These are phyloP conservation scores for Kandelia obovata DNA, from an alignment of 345 rosid species.

Conservation along the genomic window DNA sequence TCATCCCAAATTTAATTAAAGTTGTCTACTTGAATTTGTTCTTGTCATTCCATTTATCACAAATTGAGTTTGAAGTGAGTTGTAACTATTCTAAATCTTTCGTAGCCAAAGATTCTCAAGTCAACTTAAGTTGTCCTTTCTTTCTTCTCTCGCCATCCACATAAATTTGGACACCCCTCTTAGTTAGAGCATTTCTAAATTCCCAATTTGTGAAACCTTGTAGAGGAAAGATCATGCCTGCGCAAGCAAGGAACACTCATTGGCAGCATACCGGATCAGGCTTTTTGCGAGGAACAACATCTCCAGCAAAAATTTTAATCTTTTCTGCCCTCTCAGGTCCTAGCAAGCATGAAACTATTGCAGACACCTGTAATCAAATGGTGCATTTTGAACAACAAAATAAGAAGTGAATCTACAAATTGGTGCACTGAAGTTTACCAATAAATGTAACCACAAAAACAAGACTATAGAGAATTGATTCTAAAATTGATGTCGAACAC, in stretches of 20 bases:
- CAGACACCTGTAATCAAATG: conserved; percentile 60
- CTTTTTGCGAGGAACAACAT: conserved; percentile 83
- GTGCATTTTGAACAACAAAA: conserved; percentile 5
- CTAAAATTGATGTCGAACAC: neutral
- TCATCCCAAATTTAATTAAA: no score
- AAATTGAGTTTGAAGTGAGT: no score
- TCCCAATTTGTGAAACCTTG: no score
- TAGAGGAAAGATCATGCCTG: no score
- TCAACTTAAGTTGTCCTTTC: no score
- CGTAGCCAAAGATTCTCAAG: no score
- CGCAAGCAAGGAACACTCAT: neutral
- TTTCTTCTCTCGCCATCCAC: no score
- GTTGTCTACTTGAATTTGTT: no score
- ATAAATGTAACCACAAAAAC: neutral
- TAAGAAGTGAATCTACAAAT: conserved; percentile 5
- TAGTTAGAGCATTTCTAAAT: no score
- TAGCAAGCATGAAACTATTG: conserved; percentile 83
- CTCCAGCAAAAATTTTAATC: conserved; percentile 93
- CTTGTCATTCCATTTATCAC: no score
- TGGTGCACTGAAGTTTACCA: neutral
- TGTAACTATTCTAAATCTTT: no score
- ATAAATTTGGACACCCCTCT: no score
- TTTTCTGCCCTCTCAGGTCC: conserved; percentile 83
- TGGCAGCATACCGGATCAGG: conserved; percentile 68
- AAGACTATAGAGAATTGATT: neutral